A percentile compares a stretch with the other conserved stretches of the same genome.
Conservation (phyloP, 148 eudicot genomes). For the Rhododendron griersonianum region DNA sequence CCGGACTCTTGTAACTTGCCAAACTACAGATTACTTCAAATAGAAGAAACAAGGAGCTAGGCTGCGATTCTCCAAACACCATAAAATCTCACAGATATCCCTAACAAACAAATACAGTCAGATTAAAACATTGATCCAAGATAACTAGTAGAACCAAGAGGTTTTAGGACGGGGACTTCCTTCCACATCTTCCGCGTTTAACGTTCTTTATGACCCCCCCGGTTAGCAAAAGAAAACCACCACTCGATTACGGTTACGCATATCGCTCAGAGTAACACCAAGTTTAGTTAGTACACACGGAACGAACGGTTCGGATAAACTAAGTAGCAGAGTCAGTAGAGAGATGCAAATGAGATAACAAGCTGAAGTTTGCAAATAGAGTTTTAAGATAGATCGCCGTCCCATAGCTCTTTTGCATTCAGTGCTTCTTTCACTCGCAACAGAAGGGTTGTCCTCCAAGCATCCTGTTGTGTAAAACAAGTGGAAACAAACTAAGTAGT, state of each 20-base stretch:
- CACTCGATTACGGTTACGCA: neutral
- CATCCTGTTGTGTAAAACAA: conserved; percentile 42
- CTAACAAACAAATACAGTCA: neutral
- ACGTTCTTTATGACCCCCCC: neutral
- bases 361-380: neutral
- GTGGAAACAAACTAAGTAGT: neutral
- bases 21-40: too few relatives aligned
- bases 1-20: too few relatives aligned
- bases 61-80: neutral
- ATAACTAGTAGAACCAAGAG: neutral
- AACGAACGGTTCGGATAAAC: neutral
- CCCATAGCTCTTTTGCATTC: conserved; percentile 70
- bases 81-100: too few relatives aligned
- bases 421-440: conserved; percentile 77
- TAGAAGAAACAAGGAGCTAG: too few relatives aligned
- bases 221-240: conserved; percentile 4
- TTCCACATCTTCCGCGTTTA: neutral
- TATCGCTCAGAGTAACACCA: neutral
- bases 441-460: conserved; percentile 80
- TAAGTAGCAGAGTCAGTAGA: neutral
- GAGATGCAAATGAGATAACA: neutral
- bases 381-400: conserved; percentile 66
- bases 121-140: neutral
- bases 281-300: conserved; percentile 3
- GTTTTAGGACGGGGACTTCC: neutral